Evolutionary conservation across 306 rosid species (phyloP).

Genomic region (Cicer chorassanicum): DNA sequence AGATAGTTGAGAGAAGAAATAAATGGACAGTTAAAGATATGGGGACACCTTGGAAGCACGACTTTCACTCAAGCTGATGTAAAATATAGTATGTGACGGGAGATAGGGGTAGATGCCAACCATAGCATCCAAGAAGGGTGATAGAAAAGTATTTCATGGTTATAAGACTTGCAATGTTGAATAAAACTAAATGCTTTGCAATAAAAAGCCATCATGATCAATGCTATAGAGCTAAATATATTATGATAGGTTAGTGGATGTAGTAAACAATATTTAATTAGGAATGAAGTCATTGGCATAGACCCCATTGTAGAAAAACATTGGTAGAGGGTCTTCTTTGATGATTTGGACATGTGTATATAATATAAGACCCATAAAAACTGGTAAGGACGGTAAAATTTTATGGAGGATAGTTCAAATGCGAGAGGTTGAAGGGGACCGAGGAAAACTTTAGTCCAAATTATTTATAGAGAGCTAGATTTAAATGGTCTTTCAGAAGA

Average conservation of each 20-base stretch:
- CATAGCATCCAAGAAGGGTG: slow-evolving; percentile 15
- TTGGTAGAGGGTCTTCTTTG: not conserved
- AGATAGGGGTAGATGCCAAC: not conserved
- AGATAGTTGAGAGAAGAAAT: not conserved
- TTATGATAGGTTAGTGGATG: not conserved
- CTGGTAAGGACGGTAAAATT: not conserved
- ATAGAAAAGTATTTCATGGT: not conserved
- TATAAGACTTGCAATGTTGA: not conserved
- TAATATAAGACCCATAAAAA: not conserved
- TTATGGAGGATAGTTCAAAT: not conserved
- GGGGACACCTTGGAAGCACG: not conserved
- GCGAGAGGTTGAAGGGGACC: not conserved
- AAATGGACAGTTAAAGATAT: not conserved
- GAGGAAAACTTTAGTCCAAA: not conserved
- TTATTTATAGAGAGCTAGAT: not conserved
- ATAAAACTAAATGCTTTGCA: not conserved
- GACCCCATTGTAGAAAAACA: not conserved
- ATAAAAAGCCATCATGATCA: not conserved
- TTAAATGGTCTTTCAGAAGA: not conserved
- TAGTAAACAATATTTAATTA: not conserved
- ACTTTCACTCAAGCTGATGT: not conserved
- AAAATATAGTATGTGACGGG: not conserved
- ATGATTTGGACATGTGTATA: not conserved
- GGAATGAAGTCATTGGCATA: not conserved
- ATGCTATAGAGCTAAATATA: not conserved